Evolutionary conservation across 2,329 filamentous ascomycete species (phyloP).

Genomic region (Bipolaris zeicola): DNA sequence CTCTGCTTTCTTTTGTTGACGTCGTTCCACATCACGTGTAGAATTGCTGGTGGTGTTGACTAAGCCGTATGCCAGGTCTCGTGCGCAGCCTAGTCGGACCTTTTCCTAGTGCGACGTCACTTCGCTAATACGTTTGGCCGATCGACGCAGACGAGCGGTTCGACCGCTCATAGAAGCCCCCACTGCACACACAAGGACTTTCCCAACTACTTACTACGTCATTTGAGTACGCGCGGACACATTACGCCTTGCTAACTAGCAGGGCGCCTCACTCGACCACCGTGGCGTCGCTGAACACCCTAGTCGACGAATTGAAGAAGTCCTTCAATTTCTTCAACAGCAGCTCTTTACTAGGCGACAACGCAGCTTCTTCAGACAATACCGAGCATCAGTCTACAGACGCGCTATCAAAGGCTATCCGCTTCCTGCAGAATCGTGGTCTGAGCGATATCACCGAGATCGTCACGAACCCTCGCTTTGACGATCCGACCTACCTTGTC

Average conservation of each 20-base stretch:
- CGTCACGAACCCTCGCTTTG: constrained; percentile 38
- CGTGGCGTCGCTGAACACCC: constrained; percentile 44
- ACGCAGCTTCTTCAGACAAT: constrained; percentile 18
- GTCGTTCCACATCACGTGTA: background rate
- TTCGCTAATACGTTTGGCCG: constrained; percentile 26
- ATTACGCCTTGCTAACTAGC: constrained; percentile 21
- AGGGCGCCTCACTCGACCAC: constrained; percentile 29
- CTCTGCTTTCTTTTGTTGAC: background rate
- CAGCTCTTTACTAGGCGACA: constrained; percentile 37
- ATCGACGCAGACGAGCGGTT: constrained; percentile 9
- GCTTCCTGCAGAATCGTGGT: constrained; percentile 27
- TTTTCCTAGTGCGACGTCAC: constrained; percentile 25
- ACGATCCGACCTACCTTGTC: constrained; percentile 42
- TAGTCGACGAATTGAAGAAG: constrained; percentile 46
- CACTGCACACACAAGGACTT: constrained; percentile 25
- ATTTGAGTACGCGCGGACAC: constrained; percentile 19
- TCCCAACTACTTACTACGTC: constrained; percentile 25
- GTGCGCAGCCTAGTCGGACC: constrained; percentile 14
- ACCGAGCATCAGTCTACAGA: constrained; percentile 21
- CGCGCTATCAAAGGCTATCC: constrained; percentile 24
- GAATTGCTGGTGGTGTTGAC: constrained; percentile 7
- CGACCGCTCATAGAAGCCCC: constrained; percentile 20
- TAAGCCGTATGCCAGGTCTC: constrained; percentile 17
- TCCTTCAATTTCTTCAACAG: constrained; percentile 43
- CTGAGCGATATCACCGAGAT: constrained; percentile 32